Conservation (phyloP, 1,284 basidiomycete genomes). For the Papiliotrema terrestris region DNA sequence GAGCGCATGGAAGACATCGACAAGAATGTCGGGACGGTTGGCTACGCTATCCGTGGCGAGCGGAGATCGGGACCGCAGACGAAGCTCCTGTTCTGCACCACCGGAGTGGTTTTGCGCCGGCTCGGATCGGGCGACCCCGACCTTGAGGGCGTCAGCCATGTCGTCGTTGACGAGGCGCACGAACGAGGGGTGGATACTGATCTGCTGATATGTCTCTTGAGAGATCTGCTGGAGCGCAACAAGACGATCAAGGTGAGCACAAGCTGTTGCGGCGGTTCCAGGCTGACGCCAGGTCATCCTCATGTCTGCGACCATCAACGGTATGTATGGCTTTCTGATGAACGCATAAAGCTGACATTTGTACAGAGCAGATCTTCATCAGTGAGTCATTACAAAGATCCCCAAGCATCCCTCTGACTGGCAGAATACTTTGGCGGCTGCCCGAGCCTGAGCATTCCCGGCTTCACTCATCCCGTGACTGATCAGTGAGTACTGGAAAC, state of each 20-base stretch:
- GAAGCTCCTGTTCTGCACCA: slow-evolving; percentile 85
- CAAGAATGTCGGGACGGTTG: slow-evolving; percentile 61
- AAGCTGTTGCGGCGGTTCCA: neutral
- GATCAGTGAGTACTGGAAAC: slow-evolving; percentile 57
- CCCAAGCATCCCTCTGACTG: neutral
- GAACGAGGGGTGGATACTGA: slow-evolving; percentile 88
- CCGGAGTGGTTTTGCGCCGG: slow-evolving; percentile 80
- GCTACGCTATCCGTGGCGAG: slow-evolving; percentile 90
- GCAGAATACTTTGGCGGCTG: slow-evolving; percentile 74
- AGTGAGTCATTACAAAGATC: slow-evolving; percentile 16
- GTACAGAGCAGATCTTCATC: slow-evolving; percentile 62
- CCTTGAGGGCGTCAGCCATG: slow-evolving; percentile 70
- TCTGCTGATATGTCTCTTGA: slow-evolving; percentile 78
- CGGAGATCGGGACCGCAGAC: slow-evolving; percentile 64
- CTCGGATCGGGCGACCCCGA: slow-evolving; percentile 67
- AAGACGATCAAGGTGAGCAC: slow-evolving; percentile 64
- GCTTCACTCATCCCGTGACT: slow-evolving; percentile 71
- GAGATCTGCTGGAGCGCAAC: slow-evolving; percentile 70
- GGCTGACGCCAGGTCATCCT: slow-evolving; percentile 31
- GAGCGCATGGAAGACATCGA: slow-evolving; percentile 74
- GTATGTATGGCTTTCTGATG: slow-evolving; percentile 8
- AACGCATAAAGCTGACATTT: slow-evolving; percentile 7
- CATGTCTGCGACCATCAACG: slow-evolving; percentile 76
- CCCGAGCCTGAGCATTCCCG: slow-evolving; percentile 78
- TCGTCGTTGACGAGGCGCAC: slow-evolving; percentile 91